Evolutionary conservation across 1,284 basidiomycete genomes (phyloP).

Genomic region (Ceratorhiza oryzae-sativae): DNA sequence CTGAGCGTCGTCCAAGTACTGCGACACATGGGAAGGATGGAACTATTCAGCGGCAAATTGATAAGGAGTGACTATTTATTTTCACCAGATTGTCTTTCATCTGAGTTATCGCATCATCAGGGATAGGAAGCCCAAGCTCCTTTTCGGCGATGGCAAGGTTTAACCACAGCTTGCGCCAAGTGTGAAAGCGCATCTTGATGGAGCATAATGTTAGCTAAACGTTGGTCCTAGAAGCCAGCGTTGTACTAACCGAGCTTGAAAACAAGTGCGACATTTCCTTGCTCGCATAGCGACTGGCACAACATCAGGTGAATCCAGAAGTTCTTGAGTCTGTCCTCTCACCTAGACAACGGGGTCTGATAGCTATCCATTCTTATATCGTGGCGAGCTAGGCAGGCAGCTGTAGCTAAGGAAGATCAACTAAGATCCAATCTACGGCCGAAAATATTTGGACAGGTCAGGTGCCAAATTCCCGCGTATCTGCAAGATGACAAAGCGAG

Average conservation of each 20-base stretch:
- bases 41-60: not conserved
- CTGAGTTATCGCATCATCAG: conserved; percentile 90
- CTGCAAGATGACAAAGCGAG: not conserved
- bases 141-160: conserved; percentile 97
- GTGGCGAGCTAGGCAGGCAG: not conserved
- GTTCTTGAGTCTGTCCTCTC: conserved; percentile 32
- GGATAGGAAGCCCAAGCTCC: conserved; percentile 90
- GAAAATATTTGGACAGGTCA: conserved; percentile 22
- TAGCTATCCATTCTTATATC: conserved; percentile 54
- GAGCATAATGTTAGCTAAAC: not conserved
- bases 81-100: conserved; percentile 91
- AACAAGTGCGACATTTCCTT: conserved; percentile 98
- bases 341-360: conserved; percentile 60
- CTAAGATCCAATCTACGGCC: conserved; percentile 19
- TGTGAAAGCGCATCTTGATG: conserved; percentile 89
- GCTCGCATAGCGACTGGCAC: conserved; percentile 91
- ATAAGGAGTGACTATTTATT: too few species aligned
- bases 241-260: conserved; percentile 74
- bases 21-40: not conserved
- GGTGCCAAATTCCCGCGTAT: conserved; percentile 23
- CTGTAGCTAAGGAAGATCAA: not conserved
- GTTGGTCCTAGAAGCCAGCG: not conserved
- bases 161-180: conserved; percentile 97
- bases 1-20: conserved; percentile 87
- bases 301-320: conserved; percentile 14